These are phyloP conservation scores for Ceratobasidium sp. DNA, from an alignment of 1,284 basidiomycete species.

Conservation along the genomic window DNA sequence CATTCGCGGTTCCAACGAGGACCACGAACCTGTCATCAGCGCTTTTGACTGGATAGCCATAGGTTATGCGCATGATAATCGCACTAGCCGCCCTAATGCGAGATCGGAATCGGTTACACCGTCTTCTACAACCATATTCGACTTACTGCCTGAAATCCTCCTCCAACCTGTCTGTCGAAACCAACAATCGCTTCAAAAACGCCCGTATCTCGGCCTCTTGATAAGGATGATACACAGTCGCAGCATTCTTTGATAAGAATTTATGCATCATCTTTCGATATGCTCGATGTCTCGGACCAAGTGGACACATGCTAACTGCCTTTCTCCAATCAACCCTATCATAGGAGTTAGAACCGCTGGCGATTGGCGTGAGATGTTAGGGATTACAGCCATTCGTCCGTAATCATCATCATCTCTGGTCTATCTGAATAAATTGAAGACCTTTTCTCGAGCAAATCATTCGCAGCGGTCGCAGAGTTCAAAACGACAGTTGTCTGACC, in stretches of 20 bases:
- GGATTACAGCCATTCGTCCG: slow-evolving; percentile 40
- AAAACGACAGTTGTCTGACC: slow-evolving; percentile 59
- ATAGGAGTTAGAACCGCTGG: neutral
- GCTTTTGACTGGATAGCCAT: slow-evolving; percentile 48
- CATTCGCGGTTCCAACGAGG: slow-evolving; percentile 10
- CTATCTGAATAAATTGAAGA: slow-evolving; percentile 58
- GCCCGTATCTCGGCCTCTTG: slow-evolving; percentile 37
- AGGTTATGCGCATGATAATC: slow-evolving; percentile 40
- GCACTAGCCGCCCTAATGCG: slow-evolving; percentile 3
- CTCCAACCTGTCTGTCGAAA: slow-evolving; percentile 28
- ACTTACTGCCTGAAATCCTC: slow-evolving; percentile 39
- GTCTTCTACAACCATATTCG: neutral
- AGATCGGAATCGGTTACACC: neutral
- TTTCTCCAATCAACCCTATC: slow-evolving; percentile 23
- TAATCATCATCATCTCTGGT: slow-evolving; percentile 43
- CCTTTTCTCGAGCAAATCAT: slow-evolving; percentile 57
- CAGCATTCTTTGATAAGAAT: slow-evolving; percentile 51
- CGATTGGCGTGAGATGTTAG: neutral
- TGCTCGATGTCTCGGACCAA: slow-evolving; percentile 51
- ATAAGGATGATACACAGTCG: slow-evolving; percentile 45
- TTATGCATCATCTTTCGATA: slow-evolving; percentile 54
- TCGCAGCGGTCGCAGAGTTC: slow-evolving; percentile 54
- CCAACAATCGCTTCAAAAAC: slow-evolving; percentile 38
- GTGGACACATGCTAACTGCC: slow-evolving; percentile 25
- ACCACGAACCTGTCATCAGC: slow-evolving; percentile 19